Conservation (phyloP, 306 rosid genomes). For the Malus sieversii region DNA sequence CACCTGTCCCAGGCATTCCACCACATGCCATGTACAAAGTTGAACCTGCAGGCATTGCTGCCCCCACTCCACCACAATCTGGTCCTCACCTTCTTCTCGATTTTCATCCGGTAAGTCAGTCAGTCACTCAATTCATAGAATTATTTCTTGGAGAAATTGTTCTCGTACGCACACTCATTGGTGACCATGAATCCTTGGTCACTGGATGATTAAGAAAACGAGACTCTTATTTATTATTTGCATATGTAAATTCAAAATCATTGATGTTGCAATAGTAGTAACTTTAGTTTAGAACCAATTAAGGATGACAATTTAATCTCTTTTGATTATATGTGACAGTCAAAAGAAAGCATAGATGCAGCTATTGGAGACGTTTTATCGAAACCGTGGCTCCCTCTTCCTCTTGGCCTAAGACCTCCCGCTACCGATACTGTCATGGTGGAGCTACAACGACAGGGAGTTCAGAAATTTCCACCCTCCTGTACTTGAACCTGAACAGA, state of each 20-base stretch:
- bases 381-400: slow-evolving; percentile 88
- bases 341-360: slow-evolving; percentile 86
- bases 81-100: slow-evolving; percentile 37
- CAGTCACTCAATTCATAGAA: background rate
- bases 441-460: slow-evolving; percentile 79
- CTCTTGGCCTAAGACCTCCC: slow-evolving; percentile 84
- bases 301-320: background rate
- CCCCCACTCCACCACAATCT: slow-evolving; percentile 31
- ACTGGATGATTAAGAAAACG: too few relatives aligned
- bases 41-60: slow-evolving; percentile 27
- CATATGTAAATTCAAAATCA: too few relatives aligned
- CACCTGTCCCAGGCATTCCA: slow-evolving; percentile 52
- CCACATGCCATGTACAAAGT: slow-evolving; percentile 55
- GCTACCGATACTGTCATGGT: slow-evolving; percentile 54
- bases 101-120: slow-evolving; percentile 52
- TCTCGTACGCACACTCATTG: background rate
- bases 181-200: too few relatives aligned
- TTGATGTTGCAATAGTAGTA: background rate
- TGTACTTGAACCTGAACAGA: slow-evolving; percentile 20
- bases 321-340: slow-evolving; percentile 29
- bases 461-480: slow-evolving; percentile 68
- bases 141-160: background rate
- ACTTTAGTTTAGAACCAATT: background rate
- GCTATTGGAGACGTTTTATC: slow-evolving; percentile 76
- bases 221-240: too few relatives aligned